Conservation (phyloP, 2,329 filamentous ascomycete species). For the Gliomastix tumulicola region DNA sequence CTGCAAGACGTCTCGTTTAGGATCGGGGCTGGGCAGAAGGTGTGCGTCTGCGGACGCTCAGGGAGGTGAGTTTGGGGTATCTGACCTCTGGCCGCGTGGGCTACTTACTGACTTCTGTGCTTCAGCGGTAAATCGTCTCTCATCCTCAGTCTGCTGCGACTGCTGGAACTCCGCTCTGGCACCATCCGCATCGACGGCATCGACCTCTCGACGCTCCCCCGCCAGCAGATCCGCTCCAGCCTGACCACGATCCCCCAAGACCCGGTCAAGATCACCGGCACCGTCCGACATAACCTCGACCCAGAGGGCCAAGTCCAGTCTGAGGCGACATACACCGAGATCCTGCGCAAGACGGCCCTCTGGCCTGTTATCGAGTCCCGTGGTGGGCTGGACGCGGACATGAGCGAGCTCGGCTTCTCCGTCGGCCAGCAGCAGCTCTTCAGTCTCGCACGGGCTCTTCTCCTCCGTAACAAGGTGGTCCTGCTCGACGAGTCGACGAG, state of each 20-base stretch:
- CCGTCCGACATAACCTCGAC: constrained; percentile 30
- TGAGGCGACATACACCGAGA: constrained; percentile 19
- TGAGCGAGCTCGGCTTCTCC: constrained; percentile 36
- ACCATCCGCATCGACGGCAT: constrained; percentile 32
- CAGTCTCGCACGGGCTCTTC: constrained; percentile 48
- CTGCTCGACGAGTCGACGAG: constrained; percentile 18
- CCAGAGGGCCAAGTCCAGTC: constrained; percentile 13
- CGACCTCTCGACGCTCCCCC: constrained; percentile 25
- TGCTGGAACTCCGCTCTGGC: constrained; percentile 23
- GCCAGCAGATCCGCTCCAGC: constrained; percentile 29
- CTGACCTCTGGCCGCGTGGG: no score
- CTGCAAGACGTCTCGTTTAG: constrained; percentile 13
- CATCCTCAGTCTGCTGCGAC: constrained; percentile 24
- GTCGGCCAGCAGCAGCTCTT: constrained; percentile 56
- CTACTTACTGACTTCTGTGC: no score
- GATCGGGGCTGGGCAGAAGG: constrained; percentile 17
- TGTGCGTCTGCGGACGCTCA: constrained; percentile 22
- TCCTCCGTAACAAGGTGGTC: constrained; percentile 19
- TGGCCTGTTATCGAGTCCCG: constrained; percentile 13
- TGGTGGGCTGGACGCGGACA: constrained; percentile 16
- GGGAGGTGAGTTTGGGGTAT: constrained; percentile 16
- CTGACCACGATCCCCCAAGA: constrained; percentile 45
- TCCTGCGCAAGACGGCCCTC: constrained; percentile 17
- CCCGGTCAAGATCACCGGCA: constrained; percentile 35
- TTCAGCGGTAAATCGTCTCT: constrained; percentile 31